Percentiles rank a stretch among this genome's conserved stretches.
Evolutionary conservation across 1,284 basidiomycete species (phyloP).

Genomic region (Entoloma clypeatum): DNA sequence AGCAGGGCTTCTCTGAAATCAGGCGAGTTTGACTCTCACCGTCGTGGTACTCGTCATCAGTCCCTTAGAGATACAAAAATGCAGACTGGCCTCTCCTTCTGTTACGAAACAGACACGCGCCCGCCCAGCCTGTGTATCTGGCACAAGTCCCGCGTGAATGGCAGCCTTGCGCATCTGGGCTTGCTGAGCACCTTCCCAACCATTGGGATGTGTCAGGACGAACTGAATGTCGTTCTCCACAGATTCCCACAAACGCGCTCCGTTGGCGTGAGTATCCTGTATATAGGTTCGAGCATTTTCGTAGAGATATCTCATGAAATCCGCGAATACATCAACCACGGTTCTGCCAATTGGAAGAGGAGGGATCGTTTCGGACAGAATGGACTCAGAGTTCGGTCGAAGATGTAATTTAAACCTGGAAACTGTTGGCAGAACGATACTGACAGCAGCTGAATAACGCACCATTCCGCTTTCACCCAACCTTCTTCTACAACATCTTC

Average conservation of each 20-base stretch:
- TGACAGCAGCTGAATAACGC: background rate
- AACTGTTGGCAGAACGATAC: background rate
- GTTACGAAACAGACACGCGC: slow-evolving; percentile 44
- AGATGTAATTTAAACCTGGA: slow-evolving; percentile 50
- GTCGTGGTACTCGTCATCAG: slow-evolving; percentile 35
- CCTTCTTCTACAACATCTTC: slow-evolving; percentile 37
- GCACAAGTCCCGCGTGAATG: slow-evolving; percentile 31
- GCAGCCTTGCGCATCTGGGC: slow-evolving; percentile 38
- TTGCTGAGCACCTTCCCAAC: slow-evolving; percentile 43
- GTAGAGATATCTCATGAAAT: slow-evolving; percentile 50
- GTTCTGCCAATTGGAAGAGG: slow-evolving; percentile 40
- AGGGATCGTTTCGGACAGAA: slow-evolving; percentile 26
- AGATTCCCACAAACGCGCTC: slow-evolving; percentile 30
- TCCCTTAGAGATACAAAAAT: slow-evolving; percentile 41
- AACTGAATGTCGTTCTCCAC: slow-evolving; percentile 28
- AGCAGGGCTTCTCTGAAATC: no score
- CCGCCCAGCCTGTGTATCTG: slow-evolving; percentile 29
- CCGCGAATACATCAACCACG: slow-evolving; percentile 40
- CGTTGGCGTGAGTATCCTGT: slow-evolving; percentile 43
- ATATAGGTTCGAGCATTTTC: slow-evolving; percentile 45
- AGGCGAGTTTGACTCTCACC: slow-evolving; percentile 22
- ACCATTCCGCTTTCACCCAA: slow-evolving; percentile 44
- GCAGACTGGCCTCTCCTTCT: slow-evolving; percentile 48
- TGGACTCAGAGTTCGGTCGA: slow-evolving; percentile 22
- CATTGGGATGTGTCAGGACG: slow-evolving; percentile 40